phyloP scores from a whole-genome alignment of 2,329 filamentous ascomycete species.

The Verticillium nonalfalfae region DNA sequence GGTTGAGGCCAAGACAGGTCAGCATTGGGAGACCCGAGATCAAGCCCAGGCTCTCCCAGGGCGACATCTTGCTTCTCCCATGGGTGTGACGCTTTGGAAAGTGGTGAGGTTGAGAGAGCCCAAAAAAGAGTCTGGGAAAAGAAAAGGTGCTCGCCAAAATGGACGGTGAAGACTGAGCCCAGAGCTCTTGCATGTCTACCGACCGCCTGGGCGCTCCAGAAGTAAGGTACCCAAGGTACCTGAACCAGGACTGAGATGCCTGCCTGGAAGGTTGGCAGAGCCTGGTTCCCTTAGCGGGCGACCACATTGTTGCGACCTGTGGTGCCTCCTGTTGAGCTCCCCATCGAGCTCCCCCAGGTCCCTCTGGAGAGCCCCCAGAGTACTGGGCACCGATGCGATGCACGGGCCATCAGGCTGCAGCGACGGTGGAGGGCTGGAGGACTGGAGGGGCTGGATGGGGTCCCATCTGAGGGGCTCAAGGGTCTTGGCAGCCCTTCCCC shows the following conservation, averaged over 20 bases:
- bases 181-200: background rate
- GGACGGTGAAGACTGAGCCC: background rate
- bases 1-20: background rate
- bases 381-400: background rate
- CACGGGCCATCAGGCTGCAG: background rate
- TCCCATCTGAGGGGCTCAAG: background rate
- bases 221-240: too few relatives aligned
- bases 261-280: too few relatives aligned
- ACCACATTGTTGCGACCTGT: background rate
- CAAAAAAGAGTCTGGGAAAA: too few relatives aligned
- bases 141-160: background rate
- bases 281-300: background rate
- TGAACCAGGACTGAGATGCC: too few relatives aligned
- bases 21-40: too few relatives aligned
- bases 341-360: background rate
- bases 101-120: background rate
- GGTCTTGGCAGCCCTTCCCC: background rate
- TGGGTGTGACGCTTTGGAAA: background rate
- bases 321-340: background rate
- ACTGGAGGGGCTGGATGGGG: background rate
- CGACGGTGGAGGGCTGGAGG: background rate
- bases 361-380: background rate
- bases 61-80: too few relatives aligned
- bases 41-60: too few relatives aligned
- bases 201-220: too few relatives aligned